Base-by-base conservation (phyloP, 164 flowering plant genomes). In the Umbilicus rupestris region DNA sequence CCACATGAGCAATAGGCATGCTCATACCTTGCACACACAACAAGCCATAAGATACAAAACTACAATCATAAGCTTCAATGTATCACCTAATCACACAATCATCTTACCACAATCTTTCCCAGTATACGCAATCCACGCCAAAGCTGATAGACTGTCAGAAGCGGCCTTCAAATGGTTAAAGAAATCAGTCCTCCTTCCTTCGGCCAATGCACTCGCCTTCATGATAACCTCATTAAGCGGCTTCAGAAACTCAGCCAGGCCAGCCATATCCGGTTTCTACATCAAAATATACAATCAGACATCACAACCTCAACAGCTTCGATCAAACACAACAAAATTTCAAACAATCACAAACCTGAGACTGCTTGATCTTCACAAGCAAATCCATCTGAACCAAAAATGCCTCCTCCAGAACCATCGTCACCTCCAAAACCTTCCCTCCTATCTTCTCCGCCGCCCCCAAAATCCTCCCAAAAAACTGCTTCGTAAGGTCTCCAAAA, bases 1-100 rank as follows among this genome's bases (percentile, higher is more conserved):
- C 99, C 65, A 95, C 97, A 74, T 95, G 97, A n/a, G 97, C 92
- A 71, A 84, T 90, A 64, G 99, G 99, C 81, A 95, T 82, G 85
- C 91, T 92, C 96, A 90, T 87, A 75, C 99, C 99, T 95, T 66
- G 20, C 69, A 70, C 66, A 65, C 42, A 62, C 35, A 75, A 3
- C 64, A n/a, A 52, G 26, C 55, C 29, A 39, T 26, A 45, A 30
- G 50, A 31, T 47, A 3, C 37, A 33, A 35, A 29, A 69, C 65
- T 8, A 55, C 58, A 49, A 70, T 57, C 63, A 55, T 55, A 15
- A 58, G 28, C 15, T 60, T 20, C 41, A 46, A 39, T 3, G 14
- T 20, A 62, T 42, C 52, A 45, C 62, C 8, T n/a, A 59, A 12
- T 16, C 22, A 24, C 16, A 58, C 22, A 68, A 41, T 46, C 62